A percentile compares a stretch with the other conserved stretches of the same genome.
These are phyloP conservation scores for Hanseniaspora osmophila DNA, from an alignment of 805 yeast species.

Conservation along the genomic window DNA sequence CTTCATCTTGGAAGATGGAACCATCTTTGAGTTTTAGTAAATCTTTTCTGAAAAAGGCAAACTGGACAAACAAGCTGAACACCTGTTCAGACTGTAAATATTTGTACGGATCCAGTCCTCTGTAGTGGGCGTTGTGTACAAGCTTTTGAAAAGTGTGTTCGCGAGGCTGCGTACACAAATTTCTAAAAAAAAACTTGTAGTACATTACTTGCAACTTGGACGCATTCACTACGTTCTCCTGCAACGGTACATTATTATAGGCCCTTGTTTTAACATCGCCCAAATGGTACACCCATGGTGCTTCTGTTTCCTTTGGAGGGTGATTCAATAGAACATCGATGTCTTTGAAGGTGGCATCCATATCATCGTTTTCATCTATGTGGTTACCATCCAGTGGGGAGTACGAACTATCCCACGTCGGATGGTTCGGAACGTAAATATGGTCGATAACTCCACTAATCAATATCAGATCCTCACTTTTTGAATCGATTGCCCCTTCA, in stretches of 20 bases:
- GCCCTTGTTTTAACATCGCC: constrained; percentile 54
- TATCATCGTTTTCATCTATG: background rate
- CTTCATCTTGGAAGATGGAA: constrained; percentile 1
- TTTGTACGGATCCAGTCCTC: constrained; percentile 34
- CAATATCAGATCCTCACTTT: constrained; percentile 23
- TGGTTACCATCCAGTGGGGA: background rate
- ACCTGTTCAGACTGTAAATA: constrained; percentile 32
- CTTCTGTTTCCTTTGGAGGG: constrained; percentile 1
- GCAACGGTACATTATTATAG: constrained; percentile 30
- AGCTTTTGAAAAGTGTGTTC: constrained; percentile 28
- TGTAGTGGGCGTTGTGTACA: constrained; percentile 31
- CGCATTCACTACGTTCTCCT: constrained; percentile 32
- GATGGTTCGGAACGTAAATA: constrained; percentile 17
- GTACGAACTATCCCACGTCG: background rate
- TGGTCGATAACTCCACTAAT: constrained; percentile 57
- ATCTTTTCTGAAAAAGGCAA: constrained; percentile 28
- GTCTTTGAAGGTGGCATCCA: background rate
- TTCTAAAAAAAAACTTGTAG: constrained; percentile 37
- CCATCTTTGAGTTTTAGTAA: constrained; percentile 34
- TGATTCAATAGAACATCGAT: background rate
- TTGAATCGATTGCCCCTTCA: constrained; percentile 6
- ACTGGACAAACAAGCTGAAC: constrained; percentile 26
- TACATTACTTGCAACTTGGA: constrained; percentile 49
- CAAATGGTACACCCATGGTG: constrained; percentile 12
- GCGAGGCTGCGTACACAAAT: constrained; percentile 18